These are phyloP conservation scores for Penicillium sp. DNA, from an alignment of 2,329 filamentous ascomycete species.

Conservation along the genomic window DNA sequence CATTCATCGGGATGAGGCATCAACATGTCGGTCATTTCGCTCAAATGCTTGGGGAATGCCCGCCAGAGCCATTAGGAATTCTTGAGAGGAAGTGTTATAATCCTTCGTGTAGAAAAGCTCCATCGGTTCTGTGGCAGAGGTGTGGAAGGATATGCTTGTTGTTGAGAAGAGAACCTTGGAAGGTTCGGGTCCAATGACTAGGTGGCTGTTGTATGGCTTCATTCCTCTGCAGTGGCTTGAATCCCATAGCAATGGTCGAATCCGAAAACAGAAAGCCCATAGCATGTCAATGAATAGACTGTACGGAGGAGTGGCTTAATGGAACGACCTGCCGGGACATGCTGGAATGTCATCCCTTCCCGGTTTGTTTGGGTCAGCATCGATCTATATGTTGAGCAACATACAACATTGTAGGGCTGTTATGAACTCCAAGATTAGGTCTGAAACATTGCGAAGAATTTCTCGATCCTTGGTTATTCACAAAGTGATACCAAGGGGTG, in stretches of 20 bases:
- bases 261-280: background rate
- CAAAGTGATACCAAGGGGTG: slow-evolving; percentile 23
- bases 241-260: background rate
- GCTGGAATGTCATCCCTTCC: slow-evolving; percentile 26
- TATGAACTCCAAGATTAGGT: background rate
- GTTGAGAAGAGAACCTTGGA: no score
- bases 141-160: background rate
- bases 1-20: slow-evolving; percentile 19
- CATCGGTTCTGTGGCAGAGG: background rate
- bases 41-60: slow-evolving; percentile 13
- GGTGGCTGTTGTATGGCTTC: background rate
- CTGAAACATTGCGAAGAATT: slow-evolving; percentile 7
- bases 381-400: background rate
- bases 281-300: background rate
- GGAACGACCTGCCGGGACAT: slow-evolving; percentile 7
- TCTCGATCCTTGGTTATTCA: background rate
- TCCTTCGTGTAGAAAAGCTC: background rate
- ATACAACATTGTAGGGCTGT: slow-evolving; percentile 9
- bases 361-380: slow-evolving; percentile 14
- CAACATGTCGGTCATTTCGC: slow-evolving; percentile 7
- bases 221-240: background rate
- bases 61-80: background rate
- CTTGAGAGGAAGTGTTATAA: background rate
- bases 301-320: background rate
- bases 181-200: background rate